Evolutionary conservation across 768 basidiomycete species (phyloP), one percentile per base, ranked within the genome.

Genomic region (Trametes elegans): DNA sequence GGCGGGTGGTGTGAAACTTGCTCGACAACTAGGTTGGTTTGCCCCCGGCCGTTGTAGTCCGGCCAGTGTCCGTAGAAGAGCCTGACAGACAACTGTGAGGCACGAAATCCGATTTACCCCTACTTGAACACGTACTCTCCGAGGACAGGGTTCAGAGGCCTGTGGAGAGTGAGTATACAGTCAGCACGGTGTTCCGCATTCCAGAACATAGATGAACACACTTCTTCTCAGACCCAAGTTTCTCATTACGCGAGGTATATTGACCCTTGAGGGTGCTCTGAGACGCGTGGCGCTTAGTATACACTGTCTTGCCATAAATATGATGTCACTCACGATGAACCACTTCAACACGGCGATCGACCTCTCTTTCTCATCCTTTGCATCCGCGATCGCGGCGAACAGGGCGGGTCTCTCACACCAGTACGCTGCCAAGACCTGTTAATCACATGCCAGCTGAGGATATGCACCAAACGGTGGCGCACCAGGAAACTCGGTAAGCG

Each of bases 161-260:
- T 95, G 35, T 11, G 41, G 60, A 51, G 58, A 49, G 11, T 39
- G 7, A 26, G 16, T 21, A 32, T 18, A 55, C n/a, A 13, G n/a
- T 29, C 23, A 19, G 11, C 29, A 43, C 23, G 43, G n/a, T n/a
- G n/a, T n/a, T n/a, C n/a, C n/a, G n/a, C n/a, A n/a, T n/a, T n/a
- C n/a, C 27, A 36, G 26, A 9, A 26, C 21, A 16, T 21, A 48
- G 11, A 49, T 51, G 28, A 18, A 74, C 83, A 43, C 59, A 91
- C 90, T 98, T 98, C 79, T 98, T 98, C 81, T 98, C 95, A 1
- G 90, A 93, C 13, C 96, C 96, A 84, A 93, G 88, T 59, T 87
- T 86, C 74, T 97, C 94, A 64, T 98, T 98, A 44, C 95, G 78
- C 16, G 92, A 92, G 36, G 90, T 98, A 69, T 94, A 94, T 66